Evolutionary conservation across 176 grass and related monocot genomes (phyloP), one percentile per base, ranked within the genome.

Genomic region (Aegilops speltoides): DNA sequence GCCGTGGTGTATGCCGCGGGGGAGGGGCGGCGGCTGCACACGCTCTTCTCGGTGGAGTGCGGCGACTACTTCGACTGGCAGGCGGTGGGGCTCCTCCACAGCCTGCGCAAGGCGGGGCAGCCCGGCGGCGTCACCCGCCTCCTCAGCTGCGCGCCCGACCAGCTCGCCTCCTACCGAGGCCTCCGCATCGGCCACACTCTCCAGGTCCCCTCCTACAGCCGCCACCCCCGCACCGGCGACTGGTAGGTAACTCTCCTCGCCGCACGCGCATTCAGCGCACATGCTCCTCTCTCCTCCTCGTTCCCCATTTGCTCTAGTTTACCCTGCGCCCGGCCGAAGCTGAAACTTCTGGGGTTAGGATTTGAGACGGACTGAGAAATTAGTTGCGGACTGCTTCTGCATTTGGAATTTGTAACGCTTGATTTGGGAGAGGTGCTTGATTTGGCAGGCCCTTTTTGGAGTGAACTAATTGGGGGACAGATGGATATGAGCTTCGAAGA

Each of bases 11-110:
- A 36, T 4, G 37, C 38, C 29, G 84, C 12, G 4, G 71, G 68
- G 86, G 90, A 88, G 62, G 86, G 86, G 63, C 90, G 85, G 97
- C 86, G 92, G 83, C 87, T 99, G 70, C 97, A 99, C 90, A 94
- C 94, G 33, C 86, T 99, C 80, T 96, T 99, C 90, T 99, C 97
- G 16, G 94, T 99, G 85, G 97, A 99, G 62, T 99, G 94, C 80
- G 90, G 95, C 80, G 85, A 96, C 77, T 99, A 99, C 89, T 99
- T 99, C 89, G 94, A 99, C 85, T 99, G 94, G 97, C 94, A 99
- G 85, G 89, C 94, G 54, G 94, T 94, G 83, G 97, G 97, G 73
- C 77, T 99, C 79, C 89, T 99, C 60, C 97, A 96, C 83, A 99
- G 94, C 87, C 87, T 94, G 61, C 85, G 87, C 57, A 99, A 99